phyloP scores from a whole-genome alignment of 176 grass and related monocot species.

The Typha latifolia region DNA sequence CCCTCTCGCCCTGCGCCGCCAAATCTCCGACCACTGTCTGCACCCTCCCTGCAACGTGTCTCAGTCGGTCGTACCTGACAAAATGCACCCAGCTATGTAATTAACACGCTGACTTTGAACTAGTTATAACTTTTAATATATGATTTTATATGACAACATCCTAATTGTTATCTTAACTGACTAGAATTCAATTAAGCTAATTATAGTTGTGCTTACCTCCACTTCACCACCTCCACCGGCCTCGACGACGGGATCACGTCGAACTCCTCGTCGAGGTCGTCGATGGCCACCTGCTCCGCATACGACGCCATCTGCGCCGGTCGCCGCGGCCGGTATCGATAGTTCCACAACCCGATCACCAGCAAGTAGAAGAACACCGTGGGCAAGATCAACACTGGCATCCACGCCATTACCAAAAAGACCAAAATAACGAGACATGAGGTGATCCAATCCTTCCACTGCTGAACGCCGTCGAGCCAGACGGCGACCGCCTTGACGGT shows the following conservation, averaged over 20 bases:
- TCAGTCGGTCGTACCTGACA: slow-evolving; percentile 13
- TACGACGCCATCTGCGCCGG: background rate
- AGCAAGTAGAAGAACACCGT: slow-evolving; percentile 29
- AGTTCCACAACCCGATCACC: slow-evolving; percentile 17
- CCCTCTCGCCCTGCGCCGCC: slow-evolving; percentile 18
- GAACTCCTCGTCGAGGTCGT: slow-evolving; percentile 23
- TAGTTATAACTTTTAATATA: no score
- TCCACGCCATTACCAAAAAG: background rate
- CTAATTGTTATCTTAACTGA: no score
- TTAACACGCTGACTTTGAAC: no score
- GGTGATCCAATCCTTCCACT: slow-evolving; percentile 14
- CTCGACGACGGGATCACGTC: background rate
- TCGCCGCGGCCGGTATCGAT: background rate
- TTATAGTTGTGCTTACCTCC: background rate
- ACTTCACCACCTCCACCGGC: background rate
- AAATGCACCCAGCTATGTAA: no score
- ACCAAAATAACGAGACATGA: background rate
- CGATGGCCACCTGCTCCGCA: background rate
- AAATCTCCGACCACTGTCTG: background rate
- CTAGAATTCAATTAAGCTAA: no score
- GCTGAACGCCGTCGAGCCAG: slow-evolving; percentile 15
- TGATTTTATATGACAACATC: no score
- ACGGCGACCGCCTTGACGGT: background rate
- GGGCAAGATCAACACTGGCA: background rate
- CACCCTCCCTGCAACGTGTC: background rate